A percentile compares a stretch with the other conserved stretches of the same genome.
These are phyloP conservation scores for Curvularia sp. DNA, from an alignment of 2,329 filamentous ascomycete genomes.

Conservation along the genomic window DNA sequence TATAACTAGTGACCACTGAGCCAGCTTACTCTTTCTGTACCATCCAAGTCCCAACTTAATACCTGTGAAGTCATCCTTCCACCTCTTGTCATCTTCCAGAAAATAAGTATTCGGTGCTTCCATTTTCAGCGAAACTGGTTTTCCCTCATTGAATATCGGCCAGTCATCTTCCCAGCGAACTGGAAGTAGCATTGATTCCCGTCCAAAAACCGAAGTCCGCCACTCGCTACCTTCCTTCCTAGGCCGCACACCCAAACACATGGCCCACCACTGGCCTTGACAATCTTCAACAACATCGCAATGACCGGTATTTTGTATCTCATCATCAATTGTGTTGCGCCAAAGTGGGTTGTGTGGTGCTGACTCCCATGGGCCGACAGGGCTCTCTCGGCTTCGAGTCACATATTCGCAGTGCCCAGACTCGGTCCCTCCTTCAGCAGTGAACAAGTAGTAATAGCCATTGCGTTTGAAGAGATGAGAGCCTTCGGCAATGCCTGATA, in stretches of 20 bases:
- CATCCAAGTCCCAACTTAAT: slow-evolving; percentile 19
- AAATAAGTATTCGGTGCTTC: slow-evolving; percentile 31
- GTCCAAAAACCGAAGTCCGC: slow-evolving; percentile 37
- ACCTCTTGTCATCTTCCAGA: slow-evolving; percentile 18
- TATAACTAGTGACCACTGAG: slow-evolving; percentile 30
- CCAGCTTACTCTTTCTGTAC: slow-evolving; percentile 23
- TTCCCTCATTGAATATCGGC: slow-evolving; percentile 59
- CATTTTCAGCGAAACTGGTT: slow-evolving; percentile 51
- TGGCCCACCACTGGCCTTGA: slow-evolving; percentile 35
- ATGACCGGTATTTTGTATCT: slow-evolving; percentile 42
- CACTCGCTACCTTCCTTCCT: slow-evolving; percentile 8
- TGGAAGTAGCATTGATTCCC: slow-evolving; percentile 60
- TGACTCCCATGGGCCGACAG: slow-evolving; percentile 48
- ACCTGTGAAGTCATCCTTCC: slow-evolving; percentile 18
- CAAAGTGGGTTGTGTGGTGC: slow-evolving; percentile 47
- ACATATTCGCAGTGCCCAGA: slow-evolving; percentile 58
- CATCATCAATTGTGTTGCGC: slow-evolving; percentile 44
- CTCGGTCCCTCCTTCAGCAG: slow-evolving; percentile 47
- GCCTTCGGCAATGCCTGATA: slow-evolving; percentile 40
- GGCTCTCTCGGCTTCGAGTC: slow-evolving; percentile 55
- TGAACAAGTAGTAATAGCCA: slow-evolving; percentile 37
- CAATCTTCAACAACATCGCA: slow-evolving; percentile 37
- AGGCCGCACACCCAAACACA: slow-evolving; percentile 47
- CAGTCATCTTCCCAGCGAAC: slow-evolving; percentile 61
- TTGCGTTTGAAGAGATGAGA: slow-evolving; percentile 45